A percentile compares a stretch with the other conserved stretches of the same genome.
These are phyloP conservation scores for Hippophae gyantsensis DNA, from an alignment of 306 rosid genomes.

Conservation along the genomic window DNA sequence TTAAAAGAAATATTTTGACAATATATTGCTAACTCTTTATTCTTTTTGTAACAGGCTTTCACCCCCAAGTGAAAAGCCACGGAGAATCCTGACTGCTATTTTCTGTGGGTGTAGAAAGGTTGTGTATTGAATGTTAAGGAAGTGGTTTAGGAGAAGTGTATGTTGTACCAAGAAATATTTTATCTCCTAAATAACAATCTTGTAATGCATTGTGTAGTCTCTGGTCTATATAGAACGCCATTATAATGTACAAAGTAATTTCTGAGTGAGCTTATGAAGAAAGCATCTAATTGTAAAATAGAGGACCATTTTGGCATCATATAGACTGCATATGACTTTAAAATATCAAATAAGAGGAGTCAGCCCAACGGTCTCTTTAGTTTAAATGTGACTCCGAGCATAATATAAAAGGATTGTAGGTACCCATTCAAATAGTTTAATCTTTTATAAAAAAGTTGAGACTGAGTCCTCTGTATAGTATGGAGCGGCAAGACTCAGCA, in stretches of 20 bases:
- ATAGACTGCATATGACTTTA: no score
- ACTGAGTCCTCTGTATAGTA: no score
- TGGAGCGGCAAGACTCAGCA: no score
- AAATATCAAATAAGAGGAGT: no score
- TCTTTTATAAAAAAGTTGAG: no score
- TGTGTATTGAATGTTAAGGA: neutral
- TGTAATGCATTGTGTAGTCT: slow-evolving; percentile 22
- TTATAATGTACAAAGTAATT: slow-evolving; percentile 4
- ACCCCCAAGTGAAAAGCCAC: slow-evolving; percentile 44
- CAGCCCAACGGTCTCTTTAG: no score
- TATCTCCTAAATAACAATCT: slow-evolving; percentile 18
- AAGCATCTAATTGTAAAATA: no score
- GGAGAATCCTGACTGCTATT: slow-evolving; percentile 9
- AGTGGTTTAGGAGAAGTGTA: slow-evolving; percentile 1
- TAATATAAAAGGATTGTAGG: no score
- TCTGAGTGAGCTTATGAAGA: no score
- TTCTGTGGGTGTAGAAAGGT: slow-evolving; percentile 13
- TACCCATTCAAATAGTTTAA: no score
- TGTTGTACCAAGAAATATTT: slow-evolving; percentile 18
- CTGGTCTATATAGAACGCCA: slow-evolving; percentile 30
- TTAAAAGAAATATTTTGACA: neutral
- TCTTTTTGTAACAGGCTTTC: slow-evolving; percentile 47
- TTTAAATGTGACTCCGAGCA: no score
- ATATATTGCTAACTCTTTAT: slow-evolving; percentile 8
- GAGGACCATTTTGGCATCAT: no score